A percentile compares a stretch with the other conserved stretches of the same genome.
Conservation (phyloP, 106 monocot species). For the Iris macrosiphon region DNA sequence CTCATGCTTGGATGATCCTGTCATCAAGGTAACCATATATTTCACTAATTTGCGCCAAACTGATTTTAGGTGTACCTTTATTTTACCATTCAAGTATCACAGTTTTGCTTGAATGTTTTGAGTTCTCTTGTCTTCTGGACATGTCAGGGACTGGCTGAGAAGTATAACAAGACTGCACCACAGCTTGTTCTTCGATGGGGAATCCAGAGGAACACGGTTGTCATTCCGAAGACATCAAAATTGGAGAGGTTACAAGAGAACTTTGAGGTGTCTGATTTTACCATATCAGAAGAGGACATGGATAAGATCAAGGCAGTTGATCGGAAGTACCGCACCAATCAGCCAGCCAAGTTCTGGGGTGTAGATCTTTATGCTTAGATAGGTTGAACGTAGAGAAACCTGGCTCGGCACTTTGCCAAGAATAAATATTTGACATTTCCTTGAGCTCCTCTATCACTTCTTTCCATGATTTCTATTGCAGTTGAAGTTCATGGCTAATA, state of each 20-base stretch:
- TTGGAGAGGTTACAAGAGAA: slow-evolving; percentile 71
- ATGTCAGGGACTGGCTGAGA: slow-evolving; percentile 63
- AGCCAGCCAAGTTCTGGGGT: slow-evolving; percentile 90
- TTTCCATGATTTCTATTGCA: too few species aligned
- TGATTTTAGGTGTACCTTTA: too few species aligned
- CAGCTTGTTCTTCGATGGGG: slow-evolving; percentile 85
- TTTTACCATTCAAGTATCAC: too few species aligned
- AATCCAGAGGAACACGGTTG: slow-evolving; percentile 72
- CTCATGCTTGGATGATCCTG: slow-evolving; percentile 80
- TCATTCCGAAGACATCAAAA: slow-evolving; percentile 87
- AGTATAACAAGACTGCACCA: slow-evolving; percentile 72
- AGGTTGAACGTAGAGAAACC: not conserved
- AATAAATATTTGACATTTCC: too few species aligned
- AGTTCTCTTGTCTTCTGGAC: slow-evolving; percentile 1
- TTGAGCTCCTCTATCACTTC: too few species aligned
- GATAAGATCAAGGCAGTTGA: slow-evolving; percentile 63
- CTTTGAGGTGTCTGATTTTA: slow-evolving; percentile 72
- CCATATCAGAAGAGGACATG: slow-evolving; percentile 83
- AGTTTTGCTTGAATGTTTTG: not conserved
- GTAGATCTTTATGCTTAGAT: slow-evolving; percentile 80
- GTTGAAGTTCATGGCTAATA: too few species aligned
- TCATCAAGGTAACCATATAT: slow-evolving; percentile 46
- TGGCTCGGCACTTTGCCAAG: too few species aligned
- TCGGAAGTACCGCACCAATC: slow-evolving; percentile 78
- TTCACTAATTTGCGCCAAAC: too few species aligned